These are phyloP conservation scores for Phytophthora sp. DNA, from an alignment of 352 stramenopile genomes.

Conservation along the genomic window DNA sequence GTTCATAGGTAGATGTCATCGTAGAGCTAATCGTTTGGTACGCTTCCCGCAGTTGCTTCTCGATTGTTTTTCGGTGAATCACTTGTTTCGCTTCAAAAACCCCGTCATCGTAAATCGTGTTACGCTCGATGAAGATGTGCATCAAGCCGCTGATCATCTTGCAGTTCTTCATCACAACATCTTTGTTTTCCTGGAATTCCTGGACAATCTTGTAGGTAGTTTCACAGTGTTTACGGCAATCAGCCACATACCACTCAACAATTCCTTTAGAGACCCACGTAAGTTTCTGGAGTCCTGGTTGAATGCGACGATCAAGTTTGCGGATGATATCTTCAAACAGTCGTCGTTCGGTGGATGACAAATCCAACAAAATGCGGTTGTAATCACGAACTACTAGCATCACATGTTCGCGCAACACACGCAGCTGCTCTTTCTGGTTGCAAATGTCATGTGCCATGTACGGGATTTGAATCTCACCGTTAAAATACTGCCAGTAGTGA, in stretches of 20 bases:
- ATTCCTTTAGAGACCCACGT: constrained; percentile 94
- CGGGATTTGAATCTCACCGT: constrained; percentile 94
- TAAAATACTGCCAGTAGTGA: constrained; percentile 92
- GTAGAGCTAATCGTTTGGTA: constrained; percentile 89
- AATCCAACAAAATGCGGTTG: constrained; percentile 94
- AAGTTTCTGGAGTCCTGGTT: constrained; percentile 93
- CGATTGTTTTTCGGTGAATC: constrained; percentile 86
- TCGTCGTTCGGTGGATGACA: constrained; percentile 89
- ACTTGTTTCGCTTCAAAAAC: constrained; percentile 94
- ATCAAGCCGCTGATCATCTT: constrained; percentile 89
- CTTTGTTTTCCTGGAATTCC: constrained; percentile 91
- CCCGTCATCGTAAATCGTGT: constrained; percentile 93
- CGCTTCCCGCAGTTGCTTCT: constrained; percentile 74
- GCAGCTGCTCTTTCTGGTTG: constrained; percentile 93
- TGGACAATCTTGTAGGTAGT: constrained; percentile 90
- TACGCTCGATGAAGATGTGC: constrained; percentile 94
- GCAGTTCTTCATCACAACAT: constrained; percentile 88
- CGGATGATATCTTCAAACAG: constrained; percentile 96
- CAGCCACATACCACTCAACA: constrained; percentile 92
- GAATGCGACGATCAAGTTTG: constrained; percentile 92
- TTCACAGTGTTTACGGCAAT: constrained; percentile 91
- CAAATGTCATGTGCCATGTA: constrained; percentile 96
- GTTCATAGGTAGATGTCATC: constrained; percentile 92
- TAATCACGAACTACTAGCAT: constrained; percentile 96
- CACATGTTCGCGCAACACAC: constrained; percentile 92